phyloP scores from a whole-genome alignment of 2,329 filamentous ascomycete species.

The Colletotrichum somersetense region DNA sequence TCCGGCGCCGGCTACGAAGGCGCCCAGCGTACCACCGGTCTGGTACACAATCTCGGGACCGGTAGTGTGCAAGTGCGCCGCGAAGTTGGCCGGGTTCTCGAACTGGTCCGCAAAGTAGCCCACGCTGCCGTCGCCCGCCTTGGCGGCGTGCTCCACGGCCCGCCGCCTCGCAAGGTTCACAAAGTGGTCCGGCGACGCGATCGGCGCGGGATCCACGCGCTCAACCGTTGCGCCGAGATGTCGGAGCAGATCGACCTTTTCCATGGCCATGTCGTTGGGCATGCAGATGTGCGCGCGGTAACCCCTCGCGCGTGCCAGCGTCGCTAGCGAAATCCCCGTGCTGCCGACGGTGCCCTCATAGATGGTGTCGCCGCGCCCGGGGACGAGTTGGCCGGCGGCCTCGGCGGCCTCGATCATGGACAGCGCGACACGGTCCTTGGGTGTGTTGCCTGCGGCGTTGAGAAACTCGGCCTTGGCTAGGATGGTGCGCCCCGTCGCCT shows the following conservation, averaged over 20 bases:
- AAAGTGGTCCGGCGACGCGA: slow-evolving; percentile 93
- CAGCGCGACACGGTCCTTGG: slow-evolving; percentile 94
- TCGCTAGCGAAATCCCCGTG: slow-evolving; percentile 94
- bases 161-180: slow-evolving; percentile 89
- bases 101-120: slow-evolving; percentile 98
- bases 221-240: slow-evolving; percentile 95
- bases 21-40: slow-evolving; percentile 79
- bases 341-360: slow-evolving; percentile 98
- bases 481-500: slow-evolving; percentile 89
- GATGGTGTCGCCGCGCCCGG: slow-evolving; percentile 89
- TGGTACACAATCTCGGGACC: slow-evolving; percentile 92
- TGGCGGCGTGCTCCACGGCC: slow-evolving; percentile 78
- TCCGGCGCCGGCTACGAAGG: slow-evolving; percentile 92
- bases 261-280: slow-evolving; percentile 89
- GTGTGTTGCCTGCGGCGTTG: slow-evolving; percentile 92
- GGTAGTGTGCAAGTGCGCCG: slow-evolving; percentile 83
- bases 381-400: slow-evolving; percentile 78
- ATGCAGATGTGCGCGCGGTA: slow-evolving; percentile 98
- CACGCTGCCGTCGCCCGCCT: slow-evolving; percentile 69
- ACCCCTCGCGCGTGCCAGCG: slow-evolving; percentile 86
- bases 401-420: slow-evolving; percentile 90
- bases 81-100: slow-evolving; percentile 90
- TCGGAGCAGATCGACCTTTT: slow-evolving; percentile 90
- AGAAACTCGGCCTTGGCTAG: slow-evolving; percentile 96
- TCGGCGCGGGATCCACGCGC: slow-evolving; percentile 89